Conservation (phyloP, 306 rosid genomes). For the Leucaena leucocephala region DNA sequence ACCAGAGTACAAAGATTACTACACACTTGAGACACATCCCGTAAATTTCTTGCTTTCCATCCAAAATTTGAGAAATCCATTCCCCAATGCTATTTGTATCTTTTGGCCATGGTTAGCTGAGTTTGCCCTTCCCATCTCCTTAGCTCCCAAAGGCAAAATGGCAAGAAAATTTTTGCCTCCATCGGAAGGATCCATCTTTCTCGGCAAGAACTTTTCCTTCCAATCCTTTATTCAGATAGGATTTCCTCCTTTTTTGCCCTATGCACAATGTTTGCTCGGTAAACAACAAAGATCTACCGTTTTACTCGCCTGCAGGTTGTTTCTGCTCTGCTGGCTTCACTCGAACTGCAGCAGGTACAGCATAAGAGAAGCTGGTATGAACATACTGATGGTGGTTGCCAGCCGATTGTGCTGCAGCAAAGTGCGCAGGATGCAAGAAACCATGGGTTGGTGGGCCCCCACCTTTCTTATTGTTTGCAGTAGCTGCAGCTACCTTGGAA, state of each 20-base stretch:
- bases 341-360: constrained; percentile 62
- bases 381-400: constrained; percentile 72
- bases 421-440: constrained; percentile 68
- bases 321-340: constrained; percentile 91
- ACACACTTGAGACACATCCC: constrained; percentile 48
- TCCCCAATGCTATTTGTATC: not conserved
- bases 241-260: not conserved
- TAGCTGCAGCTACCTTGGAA: constrained; percentile 39
- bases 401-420: constrained; percentile 55
- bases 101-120: constrained; percentile 12
- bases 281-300: constrained; percentile 1
- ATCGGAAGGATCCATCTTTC: constrained; percentile 41
- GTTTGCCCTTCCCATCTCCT: constrained; percentile 33
- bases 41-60: constrained; percentile 29
- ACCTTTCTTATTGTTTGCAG: constrained; percentile 57
- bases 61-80: constrained; percentile 58
- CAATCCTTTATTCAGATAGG: constrained; percentile 1
- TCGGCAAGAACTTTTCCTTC: constrained; percentile 42
- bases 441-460: constrained; percentile 58
- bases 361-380: constrained; percentile 62
- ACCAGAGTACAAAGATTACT: constrained; percentile 45
- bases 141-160: constrained; percentile 7
- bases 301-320: constrained; percentile 96
- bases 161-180: not conserved
- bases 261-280: not conserved